Conservation (phyloP, 257 asterid genomes). For the Capsicum baccatum region DNA sequence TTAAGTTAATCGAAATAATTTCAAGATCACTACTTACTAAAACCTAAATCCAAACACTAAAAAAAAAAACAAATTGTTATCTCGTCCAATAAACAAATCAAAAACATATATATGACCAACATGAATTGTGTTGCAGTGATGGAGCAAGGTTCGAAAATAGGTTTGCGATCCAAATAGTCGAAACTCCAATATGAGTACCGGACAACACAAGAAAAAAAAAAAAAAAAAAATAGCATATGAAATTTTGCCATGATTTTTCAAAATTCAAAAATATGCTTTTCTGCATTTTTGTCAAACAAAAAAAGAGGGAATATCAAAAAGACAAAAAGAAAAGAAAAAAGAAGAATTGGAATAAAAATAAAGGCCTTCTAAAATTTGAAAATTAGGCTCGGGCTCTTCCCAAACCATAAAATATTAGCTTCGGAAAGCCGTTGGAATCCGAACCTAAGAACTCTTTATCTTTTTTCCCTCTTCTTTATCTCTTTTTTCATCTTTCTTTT, state of each 20-base stretch:
- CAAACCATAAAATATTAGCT: conserved; percentile 26
- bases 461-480: background rate
- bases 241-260: background rate
- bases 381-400: conserved; percentile 17
- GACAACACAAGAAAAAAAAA: background rate
- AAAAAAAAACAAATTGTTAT: no score
- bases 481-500: conserved; percentile 20
- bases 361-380: conserved; percentile 28
- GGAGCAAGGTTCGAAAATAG: no score
- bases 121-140: no score
- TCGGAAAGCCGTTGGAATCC: conserved; percentile 54
- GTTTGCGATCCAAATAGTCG: no score
- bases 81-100: background rate
- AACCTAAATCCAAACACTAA: no score
- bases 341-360: background rate
- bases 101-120: no score
- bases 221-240: background rate
- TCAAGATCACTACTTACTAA: no score
- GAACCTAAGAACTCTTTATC: conserved; percentile 24
- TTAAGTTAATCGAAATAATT: no score
- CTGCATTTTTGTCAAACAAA: background rate
- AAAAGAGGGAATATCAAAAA: background rate
- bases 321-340: background rate
- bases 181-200: no score
- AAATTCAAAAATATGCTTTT: background rate